These are phyloP conservation scores for Arachis monticola DNA, from an alignment of 331 rosid species.

Conservation along the genomic window DNA sequence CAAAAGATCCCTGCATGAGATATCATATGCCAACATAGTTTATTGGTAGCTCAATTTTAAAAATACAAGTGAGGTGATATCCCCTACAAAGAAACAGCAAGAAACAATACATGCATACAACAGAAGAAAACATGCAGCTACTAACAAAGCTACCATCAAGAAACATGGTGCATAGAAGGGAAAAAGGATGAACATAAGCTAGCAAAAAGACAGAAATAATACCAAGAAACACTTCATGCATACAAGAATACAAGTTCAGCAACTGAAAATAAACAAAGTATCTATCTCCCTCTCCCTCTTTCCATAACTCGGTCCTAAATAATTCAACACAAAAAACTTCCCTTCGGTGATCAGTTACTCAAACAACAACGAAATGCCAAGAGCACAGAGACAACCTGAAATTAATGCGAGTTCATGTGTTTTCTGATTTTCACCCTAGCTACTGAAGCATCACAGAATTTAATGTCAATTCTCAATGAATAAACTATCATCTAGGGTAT, in stretches of 20 bases:
- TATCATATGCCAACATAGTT: conserved; percentile 20
- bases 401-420: conserved; percentile 7
- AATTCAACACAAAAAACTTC: neutral
- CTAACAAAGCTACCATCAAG: conserved; percentile 12
- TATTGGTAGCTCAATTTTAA: conserved; percentile 12
- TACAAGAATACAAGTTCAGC: conserved; percentile 14
- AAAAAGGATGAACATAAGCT: no score
- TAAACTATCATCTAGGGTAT: neutral
- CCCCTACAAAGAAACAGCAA: conserved; percentile 12
- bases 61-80: conserved; percentile 12
- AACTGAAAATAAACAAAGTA: neutral
- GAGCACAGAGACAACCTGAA: conserved; percentile 9
- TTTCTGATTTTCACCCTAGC: conserved; percentile 3
- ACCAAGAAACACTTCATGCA: neutral
- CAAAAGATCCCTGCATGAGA: conserved; percentile 89
- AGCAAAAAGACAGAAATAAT: no score
- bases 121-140: neutral
- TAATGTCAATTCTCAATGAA: neutral
- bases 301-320: no score
- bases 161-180: conserved; percentile 11
- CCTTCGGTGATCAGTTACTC: neutral
- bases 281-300: no score
- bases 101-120: neutral
- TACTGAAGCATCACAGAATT: conserved; percentile 13
- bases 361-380: conserved; percentile 4